Percentiles rank a stretch among this genome's conserved stretches.
These are phyloP conservation scores for Colletotrichum trifolii DNA, from an alignment of 2,329 filamentous ascomycete species.

Conservation along the genomic window DNA sequence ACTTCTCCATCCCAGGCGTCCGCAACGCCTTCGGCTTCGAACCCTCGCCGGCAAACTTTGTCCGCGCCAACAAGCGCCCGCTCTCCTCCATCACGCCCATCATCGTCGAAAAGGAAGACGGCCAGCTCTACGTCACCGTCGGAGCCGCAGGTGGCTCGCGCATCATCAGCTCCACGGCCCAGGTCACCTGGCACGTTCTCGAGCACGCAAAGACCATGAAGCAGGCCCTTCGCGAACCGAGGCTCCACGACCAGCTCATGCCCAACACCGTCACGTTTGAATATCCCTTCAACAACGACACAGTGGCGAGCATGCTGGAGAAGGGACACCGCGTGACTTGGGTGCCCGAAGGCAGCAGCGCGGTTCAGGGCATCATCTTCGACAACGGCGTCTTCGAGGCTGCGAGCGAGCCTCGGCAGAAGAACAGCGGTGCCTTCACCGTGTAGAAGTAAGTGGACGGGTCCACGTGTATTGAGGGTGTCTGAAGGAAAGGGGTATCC, in stretches of 20 bases:
- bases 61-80: conserved; percentile 83
- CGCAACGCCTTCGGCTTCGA: conserved; percentile 88
- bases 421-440: conserved; percentile 73
- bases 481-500: conserved; percentile 49
- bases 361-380: conserved; percentile 76
- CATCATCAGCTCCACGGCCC: conserved; percentile 84
- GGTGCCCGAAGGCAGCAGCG: conserved; percentile 71
- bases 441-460: conserved; percentile 41
- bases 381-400: conserved; percentile 80
- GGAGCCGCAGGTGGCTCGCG: conserved; percentile 84
- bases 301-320: conserved; percentile 69
- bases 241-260: conserved; percentile 85
- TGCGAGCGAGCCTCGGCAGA: conserved; percentile 79
- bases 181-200: conserved; percentile 78
- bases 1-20: conserved; percentile 85
- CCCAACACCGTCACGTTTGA: conserved; percentile 78
- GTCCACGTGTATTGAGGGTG: conserved; percentile 24
- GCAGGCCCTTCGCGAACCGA: conserved; percentile 72
- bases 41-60: conserved; percentile 83
- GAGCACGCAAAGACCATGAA: conserved; percentile 69
- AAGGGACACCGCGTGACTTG: conserved; percentile 79
- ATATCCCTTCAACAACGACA: conserved; percentile 72
- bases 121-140: conserved; percentile 73
- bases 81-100: conserved; percentile 85
- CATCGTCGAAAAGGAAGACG: conserved; percentile 74